These are phyloP conservation scores for Venturia aucupariae DNA, from an alignment of 2,329 filamentous ascomycete species.

Conservation along the genomic window DNA sequence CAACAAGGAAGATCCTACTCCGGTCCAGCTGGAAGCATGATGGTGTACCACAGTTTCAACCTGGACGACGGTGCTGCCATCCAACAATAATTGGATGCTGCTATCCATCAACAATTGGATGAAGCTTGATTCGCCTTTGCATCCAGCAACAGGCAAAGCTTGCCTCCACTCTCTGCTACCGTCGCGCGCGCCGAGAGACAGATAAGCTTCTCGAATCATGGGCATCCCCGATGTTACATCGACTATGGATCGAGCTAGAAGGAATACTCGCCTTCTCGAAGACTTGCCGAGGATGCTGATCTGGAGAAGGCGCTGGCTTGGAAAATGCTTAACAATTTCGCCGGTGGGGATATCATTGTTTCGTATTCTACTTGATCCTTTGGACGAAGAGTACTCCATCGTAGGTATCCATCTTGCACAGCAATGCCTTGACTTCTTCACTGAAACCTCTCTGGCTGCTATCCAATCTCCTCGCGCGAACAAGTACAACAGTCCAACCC, in stretches of 20 bases:
- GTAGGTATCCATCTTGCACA: no score
- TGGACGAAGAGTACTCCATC: no score
- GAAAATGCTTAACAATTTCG: neutral
- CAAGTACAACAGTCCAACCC: no score
- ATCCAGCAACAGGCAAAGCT: neutral
- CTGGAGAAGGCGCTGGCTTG: neutral
- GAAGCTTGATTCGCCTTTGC: neutral
- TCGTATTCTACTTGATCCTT: no score
- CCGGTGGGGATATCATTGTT: no score
- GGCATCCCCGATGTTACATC: neutral
- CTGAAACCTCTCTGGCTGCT: no score
- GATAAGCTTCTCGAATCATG: neutral
- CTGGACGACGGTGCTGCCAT: neutral
- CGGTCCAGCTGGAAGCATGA: neutral
- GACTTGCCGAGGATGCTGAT: neutral
- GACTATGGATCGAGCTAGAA: slow-evolving; percentile 2
- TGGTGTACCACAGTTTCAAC: neutral
- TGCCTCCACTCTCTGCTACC: neutral
- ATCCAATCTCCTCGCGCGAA: no score
- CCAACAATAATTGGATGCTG: no score
- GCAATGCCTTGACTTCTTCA: no score
- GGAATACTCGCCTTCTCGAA: neutral
- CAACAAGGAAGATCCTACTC: neutral
- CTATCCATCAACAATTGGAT: no score
- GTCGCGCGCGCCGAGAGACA: slow-evolving; percentile 2